Evolutionary conservation across 257 asterid species (phyloP).

Genomic region (Gardenia jasminoides): DNA sequence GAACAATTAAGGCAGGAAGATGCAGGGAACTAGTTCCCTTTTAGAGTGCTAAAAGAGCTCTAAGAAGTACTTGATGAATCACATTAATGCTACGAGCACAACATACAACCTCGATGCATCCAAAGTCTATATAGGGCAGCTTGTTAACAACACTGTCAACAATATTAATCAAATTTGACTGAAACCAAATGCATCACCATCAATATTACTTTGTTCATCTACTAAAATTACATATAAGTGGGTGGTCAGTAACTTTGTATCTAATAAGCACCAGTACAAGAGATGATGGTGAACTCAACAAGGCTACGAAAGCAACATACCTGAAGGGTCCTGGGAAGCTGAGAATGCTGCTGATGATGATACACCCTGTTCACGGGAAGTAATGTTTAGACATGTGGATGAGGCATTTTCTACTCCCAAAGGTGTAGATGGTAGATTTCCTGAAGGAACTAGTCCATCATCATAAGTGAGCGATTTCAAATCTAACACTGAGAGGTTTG

Average conservation of each 20-base stretch:
- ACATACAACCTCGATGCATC: background rate
- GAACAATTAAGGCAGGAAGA: background rate
- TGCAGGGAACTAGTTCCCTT: background rate
- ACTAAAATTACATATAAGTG: background rate
- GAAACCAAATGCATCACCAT: background rate
- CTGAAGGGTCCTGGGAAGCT: constrained; percentile 50
- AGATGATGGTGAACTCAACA: background rate
- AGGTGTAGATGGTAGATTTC: constrained; percentile 24
- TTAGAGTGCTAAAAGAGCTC: background rate
- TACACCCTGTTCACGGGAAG: constrained; percentile 32
- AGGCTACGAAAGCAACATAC: constrained; percentile 36
- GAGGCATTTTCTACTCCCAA: constrained; percentile 36
- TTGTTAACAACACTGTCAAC: background rate
- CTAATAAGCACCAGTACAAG: background rate
- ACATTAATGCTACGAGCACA: background rate
- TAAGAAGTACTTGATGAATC: background rate
- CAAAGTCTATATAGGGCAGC: background rate
- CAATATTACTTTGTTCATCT: background rate
- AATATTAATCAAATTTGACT: background rate
- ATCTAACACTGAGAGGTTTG: constrained; percentile 45
- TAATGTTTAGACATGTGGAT: constrained; percentile 7
- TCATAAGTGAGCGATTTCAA: constrained; percentile 63
- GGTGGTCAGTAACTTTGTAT: background rate
- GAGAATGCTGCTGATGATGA: constrained; percentile 47
- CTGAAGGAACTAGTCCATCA: constrained; percentile 66